Evolutionary conservation across 345 rosid genomes (phyloP), one percentile per base, ranked within the genome.

Genomic region (Moringa oleifera): DNA sequence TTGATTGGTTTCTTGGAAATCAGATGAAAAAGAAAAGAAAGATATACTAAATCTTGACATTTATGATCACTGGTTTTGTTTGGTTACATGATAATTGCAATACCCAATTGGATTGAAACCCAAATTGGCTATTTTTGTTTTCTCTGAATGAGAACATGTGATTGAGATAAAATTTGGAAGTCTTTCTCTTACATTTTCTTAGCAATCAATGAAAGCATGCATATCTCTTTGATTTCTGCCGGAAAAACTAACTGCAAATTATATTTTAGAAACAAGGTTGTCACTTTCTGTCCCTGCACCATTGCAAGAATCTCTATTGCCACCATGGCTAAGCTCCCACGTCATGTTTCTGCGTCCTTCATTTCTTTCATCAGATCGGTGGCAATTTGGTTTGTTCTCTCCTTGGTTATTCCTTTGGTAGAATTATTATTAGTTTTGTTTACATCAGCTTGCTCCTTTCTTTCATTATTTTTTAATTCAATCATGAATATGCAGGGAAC

Each of bases 361-460:
- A 9, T 68, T 64, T 65, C 41, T 51, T 25, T 68, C 77, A 2
- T 24, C 80, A 18, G 63, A 69, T 61, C 47, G 53, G 23, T 72
- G 66, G 72, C 51, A 65, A 51, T 62, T 76, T 17, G 95, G 88
- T 86, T 62, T 4, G 91, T 65, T 33, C 37, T 47, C 2, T 17
- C 66, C 41, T 8, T 36, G 17, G 8, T 23, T 7, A 33, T 25
- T 15, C n/a, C 18, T 75, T 8, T 47, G 19, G 60, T 33, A 4
- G 23, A 62, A 4, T 49, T 13, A 7, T 6, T 13, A 31, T 0
- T n/a, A 7, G 10, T 25, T 36, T 33, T 20, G 18, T 23, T 60
- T 68, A 25, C 57, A 46, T 20, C 28, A 20, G 19, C 31, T 53
- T 25, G 51, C 22, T 22, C 22, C 33, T 22, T 19, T 37, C 6